phyloP scores from a whole-genome alignment of 768 basidiomycete genomes.

The Flagelloscypha sp. region DNA sequence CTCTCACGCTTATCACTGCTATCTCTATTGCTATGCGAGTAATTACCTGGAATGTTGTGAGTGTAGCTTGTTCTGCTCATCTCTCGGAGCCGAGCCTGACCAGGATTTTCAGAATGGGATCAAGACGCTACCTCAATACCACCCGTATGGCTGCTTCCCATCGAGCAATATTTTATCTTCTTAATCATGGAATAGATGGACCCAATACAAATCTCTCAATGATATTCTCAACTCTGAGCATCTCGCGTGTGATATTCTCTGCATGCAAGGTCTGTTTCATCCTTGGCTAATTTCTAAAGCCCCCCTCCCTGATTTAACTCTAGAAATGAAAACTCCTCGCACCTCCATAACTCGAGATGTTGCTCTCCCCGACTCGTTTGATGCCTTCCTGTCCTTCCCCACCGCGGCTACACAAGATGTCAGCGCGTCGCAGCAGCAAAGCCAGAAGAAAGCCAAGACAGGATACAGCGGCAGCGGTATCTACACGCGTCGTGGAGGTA shows the following conservation, averaged over 20 bases:
- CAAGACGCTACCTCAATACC: constrained; percentile 81
- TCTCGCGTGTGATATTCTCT: constrained; percentile 82
- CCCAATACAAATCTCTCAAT: constrained; percentile 69
- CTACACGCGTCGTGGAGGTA: constrained; percentile 56
- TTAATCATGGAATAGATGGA: constrained; percentile 49
- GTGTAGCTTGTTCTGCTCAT: constrained; percentile 13
- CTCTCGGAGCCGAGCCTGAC: constrained; percentile 4
- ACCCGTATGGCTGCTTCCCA: constrained; percentile 49
- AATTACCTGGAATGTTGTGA: constrained; percentile 63
- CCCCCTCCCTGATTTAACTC: too few species aligned
- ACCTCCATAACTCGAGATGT: constrained; percentile 54
- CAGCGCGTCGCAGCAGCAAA: too few species aligned
- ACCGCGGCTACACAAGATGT: too few species aligned
- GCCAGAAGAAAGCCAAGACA: too few species aligned
- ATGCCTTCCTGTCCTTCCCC: constrained; percentile 91
- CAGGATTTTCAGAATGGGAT: constrained; percentile 58
- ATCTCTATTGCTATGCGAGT: too few species aligned
- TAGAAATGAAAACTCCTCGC: constrained; percentile 91
- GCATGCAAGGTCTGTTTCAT: constrained; percentile 75
- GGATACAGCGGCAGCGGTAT: constrained; percentile 94
- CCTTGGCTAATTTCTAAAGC: constrained; percentile 4
- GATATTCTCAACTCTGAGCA: constrained; percentile 73
- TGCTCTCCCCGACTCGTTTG: constrained; percentile 71
- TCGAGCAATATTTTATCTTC: not conserved
- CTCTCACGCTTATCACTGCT: too few species aligned